These are phyloP conservation scores for Paraconiothyrium sp. DNA, from an alignment of 2,329 filamentous ascomycete species.

Conservation along the genomic window DNA sequence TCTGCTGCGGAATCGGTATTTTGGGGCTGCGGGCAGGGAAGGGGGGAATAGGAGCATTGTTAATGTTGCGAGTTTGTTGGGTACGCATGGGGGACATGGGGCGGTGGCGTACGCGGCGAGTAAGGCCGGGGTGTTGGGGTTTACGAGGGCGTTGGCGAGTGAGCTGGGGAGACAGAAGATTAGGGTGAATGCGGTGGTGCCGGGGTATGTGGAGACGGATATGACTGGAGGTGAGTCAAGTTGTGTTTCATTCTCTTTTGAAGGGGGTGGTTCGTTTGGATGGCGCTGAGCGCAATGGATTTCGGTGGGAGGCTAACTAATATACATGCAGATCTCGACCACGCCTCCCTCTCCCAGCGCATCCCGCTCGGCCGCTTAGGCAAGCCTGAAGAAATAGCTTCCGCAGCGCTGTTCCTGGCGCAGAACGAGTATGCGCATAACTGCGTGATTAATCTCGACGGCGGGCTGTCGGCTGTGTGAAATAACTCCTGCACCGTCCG, in stretches of 20 bases:
- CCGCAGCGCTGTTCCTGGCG: slow-evolving; percentile 80
- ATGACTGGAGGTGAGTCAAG: slow-evolving; percentile 74
- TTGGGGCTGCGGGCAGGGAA: slow-evolving; percentile 17
- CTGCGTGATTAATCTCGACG: slow-evolving; percentile 85
- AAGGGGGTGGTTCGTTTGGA: background rate
- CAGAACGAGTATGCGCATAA: slow-evolving; percentile 86
- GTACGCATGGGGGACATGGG: slow-evolving; percentile 72
- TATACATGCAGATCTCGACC: slow-evolving; percentile 50
- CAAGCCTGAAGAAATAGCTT: slow-evolving; percentile 75
- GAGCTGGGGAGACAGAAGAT: slow-evolving; percentile 71
- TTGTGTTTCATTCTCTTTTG: no score
- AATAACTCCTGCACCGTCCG: background rate
- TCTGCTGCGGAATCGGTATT: slow-evolving; percentile 52
- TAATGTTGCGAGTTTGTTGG: slow-evolving; percentile 82
- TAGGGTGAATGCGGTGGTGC: slow-evolving; percentile 81
- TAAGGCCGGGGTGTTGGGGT: slow-evolving; percentile 80
- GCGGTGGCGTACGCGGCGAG: slow-evolving; percentile 79
- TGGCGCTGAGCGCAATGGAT: background rate
- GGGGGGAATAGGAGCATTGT: slow-evolving; percentile 66
- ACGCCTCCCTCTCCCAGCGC: slow-evolving; percentile 48
- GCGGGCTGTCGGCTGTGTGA: slow-evolving; percentile 74
- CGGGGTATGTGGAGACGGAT: slow-evolving; percentile 82
- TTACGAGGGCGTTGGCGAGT: slow-evolving; percentile 72
- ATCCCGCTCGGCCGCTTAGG: slow-evolving; percentile 77
- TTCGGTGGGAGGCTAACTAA: slow-evolving; percentile 20